These are phyloP conservation scores for Graphiopsis chlorocephala DNA, from an alignment of 2,329 filamentous ascomycete species.

Conservation along the genomic window DNA sequence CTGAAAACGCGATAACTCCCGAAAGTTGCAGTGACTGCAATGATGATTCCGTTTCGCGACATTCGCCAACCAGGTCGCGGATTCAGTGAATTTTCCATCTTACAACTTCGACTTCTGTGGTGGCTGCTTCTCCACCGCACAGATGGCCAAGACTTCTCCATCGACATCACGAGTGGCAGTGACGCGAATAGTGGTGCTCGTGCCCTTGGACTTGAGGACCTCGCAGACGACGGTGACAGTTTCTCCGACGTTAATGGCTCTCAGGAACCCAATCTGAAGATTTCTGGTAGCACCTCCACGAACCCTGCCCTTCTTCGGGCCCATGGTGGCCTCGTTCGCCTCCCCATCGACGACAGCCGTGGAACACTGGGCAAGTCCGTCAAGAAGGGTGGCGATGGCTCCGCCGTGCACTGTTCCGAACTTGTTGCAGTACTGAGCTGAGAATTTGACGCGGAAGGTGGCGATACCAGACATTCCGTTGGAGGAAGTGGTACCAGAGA, in stretches of 20 bases:
- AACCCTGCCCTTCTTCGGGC: neutral
- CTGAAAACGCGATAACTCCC: neutral
- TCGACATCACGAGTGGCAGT: neutral
- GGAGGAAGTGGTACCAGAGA: conserved; percentile 15
- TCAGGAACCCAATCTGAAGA: conserved; percentile 3
- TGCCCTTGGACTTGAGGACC: neutral
- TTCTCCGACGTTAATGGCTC: conserved; percentile 7
- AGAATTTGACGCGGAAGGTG: conserved; percentile 18
- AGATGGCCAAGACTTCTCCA: neutral
- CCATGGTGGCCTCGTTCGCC: neutral
- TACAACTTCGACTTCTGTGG: conserved; percentile 5
- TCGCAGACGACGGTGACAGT: conserved; percentile 5
- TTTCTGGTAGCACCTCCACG: conserved; percentile 1
- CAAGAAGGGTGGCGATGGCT: conserved; percentile 22
- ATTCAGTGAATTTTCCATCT: neutral
- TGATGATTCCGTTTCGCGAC: neutral
- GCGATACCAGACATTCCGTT: conserved; percentile 10
- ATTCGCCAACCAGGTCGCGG: neutral
- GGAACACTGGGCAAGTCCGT: conserved; percentile 20
- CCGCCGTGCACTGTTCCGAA: conserved; percentile 20
- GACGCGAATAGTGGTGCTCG: neutral
- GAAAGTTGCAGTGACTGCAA: neutral
- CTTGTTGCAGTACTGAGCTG: conserved; percentile 19
- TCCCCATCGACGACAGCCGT: conserved; percentile 16
- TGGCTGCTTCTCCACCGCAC: conserved; percentile 9